Conservation (phyloP, 257 asterid species). For the Ilex asprella region DNA sequence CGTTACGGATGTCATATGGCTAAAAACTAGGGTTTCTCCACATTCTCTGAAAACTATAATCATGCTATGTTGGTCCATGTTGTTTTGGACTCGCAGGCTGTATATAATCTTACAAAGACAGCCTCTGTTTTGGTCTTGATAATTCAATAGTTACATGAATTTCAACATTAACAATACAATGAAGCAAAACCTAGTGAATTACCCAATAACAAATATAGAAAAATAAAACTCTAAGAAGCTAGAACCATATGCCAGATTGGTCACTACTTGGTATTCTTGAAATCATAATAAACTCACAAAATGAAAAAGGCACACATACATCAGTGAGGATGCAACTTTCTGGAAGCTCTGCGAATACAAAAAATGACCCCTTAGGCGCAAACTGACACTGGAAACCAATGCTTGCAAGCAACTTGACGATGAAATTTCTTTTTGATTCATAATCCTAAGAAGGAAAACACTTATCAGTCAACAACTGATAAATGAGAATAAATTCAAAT, state of each 20-base stretch:
- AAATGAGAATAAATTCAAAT: background rate
- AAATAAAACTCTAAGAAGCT: background rate
- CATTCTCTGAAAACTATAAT: no score
- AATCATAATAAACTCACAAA: no score
- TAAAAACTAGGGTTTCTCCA: no score
- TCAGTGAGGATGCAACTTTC: constrained; percentile 61
- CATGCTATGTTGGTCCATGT: no score
- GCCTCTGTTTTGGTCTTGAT: background rate
- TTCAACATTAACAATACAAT: no score
- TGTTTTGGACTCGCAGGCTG: no score
- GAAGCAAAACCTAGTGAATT: no score
- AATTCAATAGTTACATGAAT: background rate
- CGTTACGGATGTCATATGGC: no score
- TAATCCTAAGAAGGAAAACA: constrained; percentile 45
- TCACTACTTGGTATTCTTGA: no score
- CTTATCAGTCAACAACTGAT: constrained; percentile 1
- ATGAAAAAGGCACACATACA: constrained; percentile 33
- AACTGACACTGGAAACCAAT: constrained; percentile 55
- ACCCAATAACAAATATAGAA: background rate
- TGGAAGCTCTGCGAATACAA: constrained; percentile 72
- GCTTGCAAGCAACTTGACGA: constrained; percentile 47
- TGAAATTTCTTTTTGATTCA: constrained; percentile 59
- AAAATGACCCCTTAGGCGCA: constrained; percentile 73
- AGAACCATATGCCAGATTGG: no score
- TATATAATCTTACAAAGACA: no score